These are phyloP conservation scores for Ustilago shanxiensis DNA, from an alignment of 1,284 basidiomycete species.

Conservation along the genomic window DNA sequence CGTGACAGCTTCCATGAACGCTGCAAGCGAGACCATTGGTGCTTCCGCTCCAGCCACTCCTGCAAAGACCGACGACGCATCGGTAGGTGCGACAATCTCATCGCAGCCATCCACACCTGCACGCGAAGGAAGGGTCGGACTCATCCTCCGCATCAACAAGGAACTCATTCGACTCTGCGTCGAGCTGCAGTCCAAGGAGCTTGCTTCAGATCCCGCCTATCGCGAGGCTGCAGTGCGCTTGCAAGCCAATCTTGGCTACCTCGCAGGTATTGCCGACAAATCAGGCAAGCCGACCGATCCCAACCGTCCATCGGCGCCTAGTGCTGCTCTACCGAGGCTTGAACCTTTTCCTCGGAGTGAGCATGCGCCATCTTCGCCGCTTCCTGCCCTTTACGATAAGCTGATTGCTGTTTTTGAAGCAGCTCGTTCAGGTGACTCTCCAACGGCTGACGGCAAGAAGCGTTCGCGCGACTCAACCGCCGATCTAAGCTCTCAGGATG, in stretches of 20 bases:
- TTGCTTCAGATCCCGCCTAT: constrained; percentile 40
- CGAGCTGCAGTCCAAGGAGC: constrained; percentile 46
- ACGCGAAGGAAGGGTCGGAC: constrained; percentile 42
- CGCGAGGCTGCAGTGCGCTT: constrained; percentile 54
- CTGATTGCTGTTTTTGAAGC: constrained; percentile 30
- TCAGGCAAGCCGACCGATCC: constrained; percentile 23
- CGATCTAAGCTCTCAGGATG: constrained; percentile 16
- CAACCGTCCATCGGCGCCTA: constrained; percentile 11
- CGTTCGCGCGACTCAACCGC: constrained; percentile 31
- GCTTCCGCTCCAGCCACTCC: constrained; percentile 21
- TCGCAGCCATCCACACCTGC: constrained; percentile 33
- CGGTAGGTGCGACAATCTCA: neutral
- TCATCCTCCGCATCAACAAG: constrained; percentile 61
- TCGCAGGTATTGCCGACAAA: constrained; percentile 56
- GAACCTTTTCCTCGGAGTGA: constrained; percentile 49
- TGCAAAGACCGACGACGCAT: neutral
- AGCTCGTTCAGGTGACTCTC: constrained; percentile 8
- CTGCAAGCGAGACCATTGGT: constrained; percentile 1
- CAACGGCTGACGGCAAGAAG: constrained; percentile 23
- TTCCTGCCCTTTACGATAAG: constrained; percentile 50
- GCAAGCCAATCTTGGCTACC: constrained; percentile 54
- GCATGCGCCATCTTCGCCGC: constrained; percentile 34
- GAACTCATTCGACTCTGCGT: constrained; percentile 63
- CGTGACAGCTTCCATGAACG: neutral
- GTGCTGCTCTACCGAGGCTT: constrained; percentile 28